These are phyloP conservation scores for Cladosporium velox DNA, from an alignment of 2,329 filamentous ascomycete genomes.

Conservation along the genomic window DNA sequence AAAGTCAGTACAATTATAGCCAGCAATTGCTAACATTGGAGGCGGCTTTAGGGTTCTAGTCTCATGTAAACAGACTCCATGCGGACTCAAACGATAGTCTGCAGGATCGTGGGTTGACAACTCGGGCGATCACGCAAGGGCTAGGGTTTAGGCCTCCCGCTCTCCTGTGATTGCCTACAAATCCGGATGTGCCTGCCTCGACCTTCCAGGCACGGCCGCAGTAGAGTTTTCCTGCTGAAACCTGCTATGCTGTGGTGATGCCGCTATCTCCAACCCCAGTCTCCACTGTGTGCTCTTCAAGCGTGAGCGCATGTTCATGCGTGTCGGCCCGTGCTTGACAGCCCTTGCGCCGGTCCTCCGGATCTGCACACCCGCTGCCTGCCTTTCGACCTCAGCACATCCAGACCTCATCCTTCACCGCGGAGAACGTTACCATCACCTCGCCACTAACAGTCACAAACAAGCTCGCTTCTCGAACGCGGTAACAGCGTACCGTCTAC, in stretches of 20 bases:
- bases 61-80: not conserved
- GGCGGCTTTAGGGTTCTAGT: not conserved
- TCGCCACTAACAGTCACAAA: not conserved
- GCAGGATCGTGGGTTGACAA: not conserved
- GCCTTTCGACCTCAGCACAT: not conserved
- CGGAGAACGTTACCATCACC: not conserved
- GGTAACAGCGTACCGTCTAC: not conserved
- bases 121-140: not conserved
- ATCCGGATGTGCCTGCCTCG: not conserved
- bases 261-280: not conserved
- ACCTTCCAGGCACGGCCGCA: not conserved
- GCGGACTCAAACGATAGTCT: not conserved
- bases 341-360: not conserved
- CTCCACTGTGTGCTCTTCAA: not conserved
- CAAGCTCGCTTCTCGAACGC: not conserved
- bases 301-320: not conserved
- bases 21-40: not conserved
- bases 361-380: not conserved
- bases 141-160: not conserved
- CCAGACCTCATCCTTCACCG: not conserved
- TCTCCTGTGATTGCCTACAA: not conserved
- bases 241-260: not conserved
- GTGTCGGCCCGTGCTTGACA: not conserved
- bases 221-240: not conserved
- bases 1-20: not conserved